Conservation (phyloP, 805 yeast genomes). For the Saturnispora ahearnii region DNA sequence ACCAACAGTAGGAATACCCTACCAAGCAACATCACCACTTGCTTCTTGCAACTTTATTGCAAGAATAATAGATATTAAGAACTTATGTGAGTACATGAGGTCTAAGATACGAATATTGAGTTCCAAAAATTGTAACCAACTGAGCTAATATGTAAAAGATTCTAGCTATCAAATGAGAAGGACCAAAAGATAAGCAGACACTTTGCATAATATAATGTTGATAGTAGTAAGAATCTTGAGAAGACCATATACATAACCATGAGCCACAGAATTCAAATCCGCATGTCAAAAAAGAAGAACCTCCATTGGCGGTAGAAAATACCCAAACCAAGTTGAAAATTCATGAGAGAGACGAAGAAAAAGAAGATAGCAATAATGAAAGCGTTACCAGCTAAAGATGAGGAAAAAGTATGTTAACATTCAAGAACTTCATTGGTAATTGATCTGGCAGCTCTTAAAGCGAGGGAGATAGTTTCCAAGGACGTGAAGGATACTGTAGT, state of each 20-base stretch:
- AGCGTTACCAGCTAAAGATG: no score
- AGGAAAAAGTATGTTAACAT: no score
- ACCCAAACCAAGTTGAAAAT: background rate
- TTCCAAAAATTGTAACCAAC: background rate
- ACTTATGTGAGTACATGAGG: background rate
- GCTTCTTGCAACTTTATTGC: background rate
- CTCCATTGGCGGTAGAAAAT: background rate
- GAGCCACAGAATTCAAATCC: background rate
- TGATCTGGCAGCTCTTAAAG: no score
- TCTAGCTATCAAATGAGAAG: background rate
- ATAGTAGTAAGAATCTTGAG: background rate
- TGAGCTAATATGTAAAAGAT: background rate
- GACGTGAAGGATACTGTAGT: no score
- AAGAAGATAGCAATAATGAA: no score
- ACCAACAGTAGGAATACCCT: background rate
- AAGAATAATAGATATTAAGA: background rate
- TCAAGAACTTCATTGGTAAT: no score
- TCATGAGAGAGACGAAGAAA: no score
- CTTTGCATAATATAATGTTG: background rate
- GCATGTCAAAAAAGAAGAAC: background rate
- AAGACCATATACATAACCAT: background rate
- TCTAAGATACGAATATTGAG: background rate
- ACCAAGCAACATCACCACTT: background rate
- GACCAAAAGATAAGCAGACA: background rate
- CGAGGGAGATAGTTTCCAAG: no score